A percentile compares a stretch with the other conserved stretches of the same genome.
phyloP scores from a whole-genome alignment of 2,329 filamentous ascomycete species.

The Aureobasidium sp. region DNA sequence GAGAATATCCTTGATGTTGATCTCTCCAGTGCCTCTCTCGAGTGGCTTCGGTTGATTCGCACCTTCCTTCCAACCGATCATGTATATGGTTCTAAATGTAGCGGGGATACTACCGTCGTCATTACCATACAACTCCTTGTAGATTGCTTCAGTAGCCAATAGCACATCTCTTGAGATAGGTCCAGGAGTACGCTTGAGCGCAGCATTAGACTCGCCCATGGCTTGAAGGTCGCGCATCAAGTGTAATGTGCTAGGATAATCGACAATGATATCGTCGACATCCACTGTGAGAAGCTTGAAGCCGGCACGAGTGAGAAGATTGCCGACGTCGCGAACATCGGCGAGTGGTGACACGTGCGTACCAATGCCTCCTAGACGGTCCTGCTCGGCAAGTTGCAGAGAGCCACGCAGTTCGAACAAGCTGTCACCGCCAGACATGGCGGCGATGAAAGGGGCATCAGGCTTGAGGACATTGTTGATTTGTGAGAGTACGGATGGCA shows the following conservation, averaged over 20 bases:
- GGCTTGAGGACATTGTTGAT: slow-evolving; percentile 85
- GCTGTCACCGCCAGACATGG: slow-evolving; percentile 94
- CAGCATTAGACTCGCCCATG: slow-evolving; percentile 93
- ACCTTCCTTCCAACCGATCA: slow-evolving; percentile 97
- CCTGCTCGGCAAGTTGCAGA: slow-evolving; percentile 84
- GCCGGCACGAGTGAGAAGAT: slow-evolving; percentile 74
- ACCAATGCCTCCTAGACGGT: slow-evolving; percentile 82
- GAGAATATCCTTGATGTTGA: slow-evolving; percentile 81
- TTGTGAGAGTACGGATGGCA: slow-evolving; percentile 75
- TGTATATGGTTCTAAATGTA: slow-evolving; percentile 92
- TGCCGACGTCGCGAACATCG: slow-evolving; percentile 85
- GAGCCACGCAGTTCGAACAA: slow-evolving; percentile 90
- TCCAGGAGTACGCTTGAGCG: slow-evolving; percentile 76
- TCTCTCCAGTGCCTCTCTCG: slow-evolving; percentile 72
- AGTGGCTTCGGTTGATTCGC: slow-evolving; percentile 72
- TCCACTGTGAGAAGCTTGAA: slow-evolving; percentile 97
- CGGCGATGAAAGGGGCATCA: slow-evolving; percentile 84
- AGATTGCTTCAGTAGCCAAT: slow-evolving; percentile 81
- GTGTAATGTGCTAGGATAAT: slow-evolving; percentile 83
- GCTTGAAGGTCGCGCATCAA: slow-evolving; percentile 91
- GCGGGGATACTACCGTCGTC: slow-evolving; percentile 67
- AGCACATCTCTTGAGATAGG: slow-evolving; percentile 78
- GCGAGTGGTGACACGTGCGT: slow-evolving; percentile 87
- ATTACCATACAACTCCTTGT: slow-evolving; percentile 78
- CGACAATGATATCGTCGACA: slow-evolving; percentile 92